Percentiles rank a stretch among this genome's conserved stretches.
Evolutionary conservation across 2,329 filamentous ascomycete genomes (phyloP).

Genomic region (Ceratocystis eucalypticola): DNA sequence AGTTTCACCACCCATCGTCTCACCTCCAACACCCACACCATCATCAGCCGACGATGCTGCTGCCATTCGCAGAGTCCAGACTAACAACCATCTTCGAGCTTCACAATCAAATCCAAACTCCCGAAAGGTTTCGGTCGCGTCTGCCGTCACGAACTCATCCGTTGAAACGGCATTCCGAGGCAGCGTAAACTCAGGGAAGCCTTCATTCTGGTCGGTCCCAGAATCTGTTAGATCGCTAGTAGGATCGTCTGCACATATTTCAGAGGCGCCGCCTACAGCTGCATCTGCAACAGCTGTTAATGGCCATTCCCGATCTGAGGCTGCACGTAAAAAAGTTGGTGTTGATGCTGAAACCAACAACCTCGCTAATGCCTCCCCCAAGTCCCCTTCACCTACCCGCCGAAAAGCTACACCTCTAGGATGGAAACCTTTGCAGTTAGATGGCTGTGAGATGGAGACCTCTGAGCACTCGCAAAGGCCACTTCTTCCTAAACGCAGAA

Average conservation of each 20-base stretch:
- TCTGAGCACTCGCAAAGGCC: background rate
- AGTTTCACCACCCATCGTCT: constrained; percentile 1
- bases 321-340: background rate
- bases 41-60: background rate
- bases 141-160: background rate
- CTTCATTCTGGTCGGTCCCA: constrained; percentile 15
- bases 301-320: background rate
- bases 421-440: background rate
- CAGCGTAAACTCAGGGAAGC: constrained; percentile 17
- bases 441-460: background rate
- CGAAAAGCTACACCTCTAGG: background rate
- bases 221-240: constrained; percentile 15
- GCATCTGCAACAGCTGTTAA: background rate
- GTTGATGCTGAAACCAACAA: background rate
- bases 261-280: constrained; percentile 7
- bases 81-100: constrained; percentile 7
- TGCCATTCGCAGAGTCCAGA: constrained; percentile 10
- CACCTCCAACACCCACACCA: constrained; percentile 4
- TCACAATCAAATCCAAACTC: background rate
- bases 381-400: background rate
- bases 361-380: background rate
- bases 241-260: constrained; percentile 15
- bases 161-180: constrained; percentile 13
- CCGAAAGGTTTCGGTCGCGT: constrained; percentile 1
- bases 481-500: constrained; percentile 2